phyloP scores from a whole-genome alignment of 805 yeast genomes.

The Lipomyces yamanashiensis region DNA sequence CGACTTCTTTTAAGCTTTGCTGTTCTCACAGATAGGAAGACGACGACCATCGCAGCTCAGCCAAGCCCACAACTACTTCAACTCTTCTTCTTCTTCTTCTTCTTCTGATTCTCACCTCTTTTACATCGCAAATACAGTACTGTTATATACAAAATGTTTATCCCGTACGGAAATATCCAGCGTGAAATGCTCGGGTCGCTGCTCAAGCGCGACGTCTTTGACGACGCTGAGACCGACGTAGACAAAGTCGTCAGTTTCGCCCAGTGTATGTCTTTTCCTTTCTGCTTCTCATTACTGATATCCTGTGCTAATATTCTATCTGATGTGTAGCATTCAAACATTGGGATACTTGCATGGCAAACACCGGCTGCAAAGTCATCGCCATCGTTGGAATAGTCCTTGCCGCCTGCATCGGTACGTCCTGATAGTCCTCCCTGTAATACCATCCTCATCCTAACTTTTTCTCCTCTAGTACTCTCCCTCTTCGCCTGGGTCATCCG shows the following conservation, averaged over 20 bases:
- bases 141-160: slow-evolving; percentile 7
- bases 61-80: background rate
- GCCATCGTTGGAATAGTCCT: slow-evolving; percentile 74
- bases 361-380: slow-evolving; percentile 72
- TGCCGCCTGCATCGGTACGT: slow-evolving; percentile 53
- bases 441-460: background rate
- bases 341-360: slow-evolving; percentile 84
- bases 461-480: slow-evolving; percentile 9
- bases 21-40: no score
- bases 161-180: slow-evolving; percentile 11
- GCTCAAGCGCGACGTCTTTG: slow-evolving; percentile 10
- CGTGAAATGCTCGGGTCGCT: slow-evolving; percentile 21
- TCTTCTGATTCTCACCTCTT: background rate
- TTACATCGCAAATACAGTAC: background rate
- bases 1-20: no score
- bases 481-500: slow-evolving; percentile 27
- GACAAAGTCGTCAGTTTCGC: slow-evolving; percentile 22
- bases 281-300: background rate
- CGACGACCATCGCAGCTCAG: no score
- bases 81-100: background rate
- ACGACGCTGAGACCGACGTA: slow-evolving; percentile 4
- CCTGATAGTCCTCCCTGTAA: background rate
- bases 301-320: background rate
- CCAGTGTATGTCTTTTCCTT: slow-evolving; percentile 14
- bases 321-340: slow-evolving; percentile 52